These are phyloP conservation scores for Chytriomyces sp. DNA, from an alignment of 192 early-diverging fungal species.

Conservation along the genomic window DNA sequence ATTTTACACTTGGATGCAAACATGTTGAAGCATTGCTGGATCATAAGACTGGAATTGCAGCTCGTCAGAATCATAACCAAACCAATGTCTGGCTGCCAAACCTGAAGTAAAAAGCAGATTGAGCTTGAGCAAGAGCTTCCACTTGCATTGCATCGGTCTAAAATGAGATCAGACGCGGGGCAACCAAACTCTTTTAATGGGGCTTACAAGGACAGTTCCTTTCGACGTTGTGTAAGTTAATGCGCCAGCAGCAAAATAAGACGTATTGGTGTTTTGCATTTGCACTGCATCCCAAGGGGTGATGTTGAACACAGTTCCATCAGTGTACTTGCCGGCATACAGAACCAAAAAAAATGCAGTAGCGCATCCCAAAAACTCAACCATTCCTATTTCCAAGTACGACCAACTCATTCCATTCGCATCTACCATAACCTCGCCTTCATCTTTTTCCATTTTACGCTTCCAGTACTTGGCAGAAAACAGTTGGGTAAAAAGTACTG, in stretches of 20 bases:
- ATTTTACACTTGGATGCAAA: slow-evolving; percentile 85
- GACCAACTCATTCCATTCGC: slow-evolving; percentile 76
- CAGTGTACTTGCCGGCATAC: slow-evolving; percentile 54
- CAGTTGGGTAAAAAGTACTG: background rate
- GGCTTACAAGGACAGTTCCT: slow-evolving; percentile 40
- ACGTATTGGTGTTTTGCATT: background rate
- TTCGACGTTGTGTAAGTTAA: slow-evolving; percentile 13
- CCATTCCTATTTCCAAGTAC: slow-evolving; percentile 83
- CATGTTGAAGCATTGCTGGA: slow-evolving; percentile 92
- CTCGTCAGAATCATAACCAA: background rate
- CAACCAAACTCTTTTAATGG: background rate
- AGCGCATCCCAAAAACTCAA: slow-evolving; percentile 74
- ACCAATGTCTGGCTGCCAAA: background rate
- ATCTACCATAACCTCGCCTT: slow-evolving; percentile 90
- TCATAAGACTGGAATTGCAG: slow-evolving; percentile 62
- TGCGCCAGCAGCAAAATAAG: slow-evolving; percentile 14
- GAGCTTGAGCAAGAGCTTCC: slow-evolving; percentile 68
- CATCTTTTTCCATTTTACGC: slow-evolving; percentile 59
- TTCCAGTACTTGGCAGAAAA: slow-evolving; percentile 32
- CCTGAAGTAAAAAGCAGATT: slow-evolving; percentile 71
- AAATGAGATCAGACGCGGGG: too few relatives aligned
- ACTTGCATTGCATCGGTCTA: slow-evolving; percentile 59
- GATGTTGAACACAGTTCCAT: slow-evolving; percentile 17
- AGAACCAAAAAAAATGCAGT: slow-evolving; percentile 80
- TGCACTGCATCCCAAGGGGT: slow-evolving; percentile 5